A percentile compares a stretch with the other conserved stretches of the same genome.
Evolutionary conservation across 106 monocot species (phyloP).

Genomic region (Dendrobium officinale): DNA sequence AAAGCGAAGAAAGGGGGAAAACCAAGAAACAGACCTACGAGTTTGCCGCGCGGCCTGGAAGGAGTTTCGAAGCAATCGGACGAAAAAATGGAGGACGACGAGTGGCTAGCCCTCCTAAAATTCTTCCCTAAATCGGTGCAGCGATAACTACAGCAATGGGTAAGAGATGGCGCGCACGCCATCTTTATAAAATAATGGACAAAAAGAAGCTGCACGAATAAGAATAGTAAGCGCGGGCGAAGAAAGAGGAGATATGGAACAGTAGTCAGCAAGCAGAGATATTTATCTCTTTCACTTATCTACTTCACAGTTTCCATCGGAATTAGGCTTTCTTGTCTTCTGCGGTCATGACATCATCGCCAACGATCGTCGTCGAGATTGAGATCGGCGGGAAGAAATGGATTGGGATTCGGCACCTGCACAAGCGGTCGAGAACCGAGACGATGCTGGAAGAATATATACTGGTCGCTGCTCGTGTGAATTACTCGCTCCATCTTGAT

Average conservation of each 20-base stretch:
- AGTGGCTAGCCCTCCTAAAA: neutral
- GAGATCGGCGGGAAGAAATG: neutral
- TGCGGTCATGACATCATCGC: neutral
- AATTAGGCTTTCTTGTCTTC: neutral
- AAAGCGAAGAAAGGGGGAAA: neutral
- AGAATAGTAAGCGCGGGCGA: neutral
- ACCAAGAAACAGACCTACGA: neutral
- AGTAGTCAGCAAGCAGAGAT: neutral
- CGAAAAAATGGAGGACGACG: neutral
- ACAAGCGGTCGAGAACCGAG: too few species aligned
- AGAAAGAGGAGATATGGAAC: neutral
- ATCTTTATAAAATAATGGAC: neutral
- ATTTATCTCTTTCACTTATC: neutral
- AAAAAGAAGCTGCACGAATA: neutral
- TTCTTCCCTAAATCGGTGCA: neutral
- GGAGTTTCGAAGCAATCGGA: neutral
- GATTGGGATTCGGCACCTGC: neutral
- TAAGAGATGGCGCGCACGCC: constrained; percentile 5
- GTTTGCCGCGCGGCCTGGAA: neutral
- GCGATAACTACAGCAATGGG: neutral
- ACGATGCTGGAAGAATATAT: too few species aligned
- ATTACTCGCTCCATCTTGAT: too few species aligned
- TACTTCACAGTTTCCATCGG: neutral
- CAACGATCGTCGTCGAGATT: neutral
- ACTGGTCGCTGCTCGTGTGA: too few species aligned